Evolutionary conservation across 768 basidiomycete species (phyloP).

Genomic region (Russula sp.): DNA sequence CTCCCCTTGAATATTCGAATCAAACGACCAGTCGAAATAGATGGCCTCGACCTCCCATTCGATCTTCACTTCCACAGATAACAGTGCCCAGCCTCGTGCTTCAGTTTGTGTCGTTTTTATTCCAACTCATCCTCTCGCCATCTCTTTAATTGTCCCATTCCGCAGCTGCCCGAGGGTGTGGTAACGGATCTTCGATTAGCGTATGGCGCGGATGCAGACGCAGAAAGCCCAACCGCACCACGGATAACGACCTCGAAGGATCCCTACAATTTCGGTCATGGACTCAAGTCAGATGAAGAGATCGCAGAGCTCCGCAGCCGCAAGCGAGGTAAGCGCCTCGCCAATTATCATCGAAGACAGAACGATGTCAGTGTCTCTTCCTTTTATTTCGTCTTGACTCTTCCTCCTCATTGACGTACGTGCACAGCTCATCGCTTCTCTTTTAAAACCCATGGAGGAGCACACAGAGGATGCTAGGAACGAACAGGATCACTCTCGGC

Average conservation of each 20-base stretch:
- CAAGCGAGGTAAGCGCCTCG: slow-evolving; percentile 55
- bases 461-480: slow-evolving; percentile 76
- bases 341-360: slow-evolving; percentile 59
- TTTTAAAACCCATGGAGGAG: slow-evolving; percentile 87
- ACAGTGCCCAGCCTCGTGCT: background rate
- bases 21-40: background rate
- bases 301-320: slow-evolving; percentile 53
- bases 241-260: slow-evolving; percentile 36
- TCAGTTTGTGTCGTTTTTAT: slow-evolving; percentile 1
- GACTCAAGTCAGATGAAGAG: slow-evolving; percentile 53
- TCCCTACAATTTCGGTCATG: slow-evolving; percentile 59
- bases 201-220: slow-evolving; percentile 26
- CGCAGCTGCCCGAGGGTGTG: slow-evolving; percentile 16
- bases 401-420: background rate
- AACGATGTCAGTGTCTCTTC: slow-evolving; percentile 48
- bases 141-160: background rate
- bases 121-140: background rate
- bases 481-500: slow-evolving; percentile 56
- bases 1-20: background rate
- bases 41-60: background rate
- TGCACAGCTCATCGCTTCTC: slow-evolving; percentile 70
- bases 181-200: slow-evolving; percentile 19
- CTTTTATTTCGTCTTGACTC: background rate
- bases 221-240: slow-evolving; percentile 37
- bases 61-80: background rate